These are phyloP conservation scores for Oryza meyeriana DNA, from an alignment of 176 grass and related monocot species.

Conservation along the genomic window DNA sequence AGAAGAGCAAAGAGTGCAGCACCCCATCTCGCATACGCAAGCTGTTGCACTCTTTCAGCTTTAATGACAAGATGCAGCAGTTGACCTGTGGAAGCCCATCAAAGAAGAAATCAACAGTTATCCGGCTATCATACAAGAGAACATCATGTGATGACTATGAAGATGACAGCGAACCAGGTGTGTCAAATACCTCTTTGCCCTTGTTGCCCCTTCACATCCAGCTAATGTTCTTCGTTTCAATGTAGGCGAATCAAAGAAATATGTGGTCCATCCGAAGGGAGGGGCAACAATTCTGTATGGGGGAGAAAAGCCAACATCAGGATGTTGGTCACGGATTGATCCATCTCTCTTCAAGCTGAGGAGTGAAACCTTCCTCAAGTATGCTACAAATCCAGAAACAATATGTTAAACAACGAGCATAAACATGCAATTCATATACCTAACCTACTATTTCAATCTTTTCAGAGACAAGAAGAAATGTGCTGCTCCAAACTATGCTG, in stretches of 20 bases:
- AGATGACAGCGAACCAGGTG: conserved; percentile 54
- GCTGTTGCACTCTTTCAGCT: conserved; percentile 76
- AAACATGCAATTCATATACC: neutral
- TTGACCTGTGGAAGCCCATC: conserved; percentile 46
- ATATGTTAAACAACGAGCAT: neutral
- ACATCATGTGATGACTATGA: conserved; percentile 63
- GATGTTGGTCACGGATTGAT: conserved; percentile 78
- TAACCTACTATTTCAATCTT: conserved; percentile 26
- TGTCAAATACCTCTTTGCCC: neutral
- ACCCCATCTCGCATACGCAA: conserved; percentile 51
- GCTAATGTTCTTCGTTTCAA: conserved; percentile 4
- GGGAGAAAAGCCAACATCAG: conserved; percentile 48
- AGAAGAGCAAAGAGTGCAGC: conserved; percentile 49
- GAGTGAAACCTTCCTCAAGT: conserved; percentile 89
- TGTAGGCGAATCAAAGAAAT: conserved; percentile 81
- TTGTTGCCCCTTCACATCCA: neutral
- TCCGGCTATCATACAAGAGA: conserved; percentile 82
- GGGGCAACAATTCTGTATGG: conserved; percentile 55
- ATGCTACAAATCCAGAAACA: conserved; percentile 24
- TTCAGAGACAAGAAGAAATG: conserved; percentile 92
- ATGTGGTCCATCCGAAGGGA: conserved; percentile 66
- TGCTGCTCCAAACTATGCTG: conserved; percentile 83
- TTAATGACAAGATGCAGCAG: conserved; percentile 70
- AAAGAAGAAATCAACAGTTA: conserved; percentile 77
- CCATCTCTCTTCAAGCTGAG: conserved; percentile 88